Base-by-base conservation (phyloP, 179 eudicot genomes). In the Beta corolliflora region DNA sequence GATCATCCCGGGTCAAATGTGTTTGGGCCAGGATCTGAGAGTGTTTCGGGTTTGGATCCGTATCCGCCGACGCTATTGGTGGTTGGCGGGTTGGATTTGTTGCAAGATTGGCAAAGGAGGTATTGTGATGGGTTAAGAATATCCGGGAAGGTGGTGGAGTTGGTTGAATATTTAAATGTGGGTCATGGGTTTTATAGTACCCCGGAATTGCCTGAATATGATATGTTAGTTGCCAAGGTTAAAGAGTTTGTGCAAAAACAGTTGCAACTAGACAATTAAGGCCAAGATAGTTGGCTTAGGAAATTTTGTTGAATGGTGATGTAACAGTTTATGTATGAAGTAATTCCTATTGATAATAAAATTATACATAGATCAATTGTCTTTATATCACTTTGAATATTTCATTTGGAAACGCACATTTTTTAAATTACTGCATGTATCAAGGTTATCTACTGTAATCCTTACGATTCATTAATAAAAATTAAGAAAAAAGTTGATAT, bases 1-100 rank as follows among this genome's bases (percentile, higher is more conserved):
- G 81, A 88, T 44, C 84, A 88, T 19, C 87, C 83, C 36, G 80
- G 73, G 0, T 52, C 25, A 6, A 84, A 84, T 48, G 76, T 86
- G 14, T 75, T 84, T 18, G 78, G 85, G 41, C 71, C 80, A 19
- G 5, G 58, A 7, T 67, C 63, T 8, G 12, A 9, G 66, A 83
- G 76, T 41, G 44, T 85, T 23, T 70, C 85, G 58, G 73, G 76
- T 19, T 46, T 77, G 41, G 54, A 69, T 15, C 4, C 4, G 13
- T 84, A 67, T 58, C 87, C 87, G 52, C 44, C 70, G 9, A 60
- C 80, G 3, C 53, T 84, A 1, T 73, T 79, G 73, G 72, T 75
- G 0, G 15, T 85, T 50, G 87, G 84, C 3, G 87, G 87, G 60
- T 68, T 73, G 16, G 87, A 84, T 15, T 74, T 79, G 53, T 78